These are phyloP conservation scores for Metarhizium brunneum DNA, from an alignment of 2,329 filamentous ascomycete genomes.

Conservation along the genomic window DNA sequence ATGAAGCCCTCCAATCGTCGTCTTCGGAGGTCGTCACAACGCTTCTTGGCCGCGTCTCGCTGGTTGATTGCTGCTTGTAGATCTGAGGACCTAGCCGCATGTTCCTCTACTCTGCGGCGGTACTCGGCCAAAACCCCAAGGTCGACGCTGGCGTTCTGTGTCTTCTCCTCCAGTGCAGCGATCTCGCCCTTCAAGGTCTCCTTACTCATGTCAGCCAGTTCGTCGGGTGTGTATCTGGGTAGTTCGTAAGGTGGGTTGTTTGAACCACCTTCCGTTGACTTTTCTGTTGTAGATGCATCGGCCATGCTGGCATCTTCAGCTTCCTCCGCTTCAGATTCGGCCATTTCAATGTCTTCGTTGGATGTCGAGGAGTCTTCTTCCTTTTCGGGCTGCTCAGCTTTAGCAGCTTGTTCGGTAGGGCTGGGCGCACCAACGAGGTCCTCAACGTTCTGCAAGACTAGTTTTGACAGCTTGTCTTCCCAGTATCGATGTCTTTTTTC, in stretches of 20 bases:
- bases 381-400: constrained; percentile 17
- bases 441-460: constrained; percentile 71
- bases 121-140: constrained; percentile 84
- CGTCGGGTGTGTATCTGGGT: constrained; percentile 67
- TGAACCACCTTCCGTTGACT: constrained; percentile 17
- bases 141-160: constrained; percentile 79
- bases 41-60: constrained; percentile 82
- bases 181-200: constrained; percentile 53
- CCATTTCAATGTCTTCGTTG: constrained; percentile 25
- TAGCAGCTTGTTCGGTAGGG: constrained; percentile 13
- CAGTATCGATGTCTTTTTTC: constrained; percentile 77
- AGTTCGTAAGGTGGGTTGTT: constrained; percentile 45
- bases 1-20: constrained; percentile 94
- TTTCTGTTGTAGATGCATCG: constrained; percentile 13
- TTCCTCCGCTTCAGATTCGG: constrained; percentile 19
- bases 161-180: constrained; percentile 55
- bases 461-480: constrained; percentile 81
- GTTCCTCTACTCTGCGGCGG: constrained; percentile 74
- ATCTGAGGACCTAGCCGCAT: constrained; percentile 73
- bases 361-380: constrained; percentile 10
- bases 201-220: constrained; percentile 58
- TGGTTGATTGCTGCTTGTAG: constrained; percentile 66
- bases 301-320: constrained; percentile 14
- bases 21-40: constrained; percentile 83
- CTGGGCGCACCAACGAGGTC: constrained; percentile 44